Percentiles rank a stretch among this genome's conserved stretches.
These are phyloP conservation scores for Backusella morwellensis DNA, from an alignment of 192 early-diverging fungal species.

Conservation along the genomic window DNA sequence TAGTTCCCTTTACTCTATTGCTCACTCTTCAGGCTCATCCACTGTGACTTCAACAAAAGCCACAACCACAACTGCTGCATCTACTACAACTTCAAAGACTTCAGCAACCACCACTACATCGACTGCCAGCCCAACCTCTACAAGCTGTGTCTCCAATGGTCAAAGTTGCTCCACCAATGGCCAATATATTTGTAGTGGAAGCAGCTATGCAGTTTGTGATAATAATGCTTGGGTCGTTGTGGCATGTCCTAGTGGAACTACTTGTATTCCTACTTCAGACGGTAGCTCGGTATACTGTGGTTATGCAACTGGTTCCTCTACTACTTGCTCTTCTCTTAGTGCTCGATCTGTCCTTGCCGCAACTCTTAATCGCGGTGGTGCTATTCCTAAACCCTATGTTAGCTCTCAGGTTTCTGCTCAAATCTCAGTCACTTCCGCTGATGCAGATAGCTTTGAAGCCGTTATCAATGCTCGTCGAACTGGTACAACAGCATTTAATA, in stretches of 20 bases:
- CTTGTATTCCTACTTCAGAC: constrained; percentile 43
- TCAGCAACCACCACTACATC: not conserved
- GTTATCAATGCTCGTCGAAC: constrained; percentile 26
- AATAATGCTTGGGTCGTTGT: constrained; percentile 41
- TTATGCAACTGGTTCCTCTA: not conserved
- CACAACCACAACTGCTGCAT: not conserved
- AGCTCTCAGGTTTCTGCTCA: constrained; percentile 14
- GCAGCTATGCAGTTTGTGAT: constrained; percentile 43
- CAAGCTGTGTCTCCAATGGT: constrained; percentile 29
- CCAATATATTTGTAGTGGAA: constrained; percentile 44
- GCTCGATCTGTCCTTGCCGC: not conserved
- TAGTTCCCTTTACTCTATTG: constrained; percentile 8
- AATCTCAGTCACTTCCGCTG: constrained; percentile 2
- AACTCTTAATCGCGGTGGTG: not conserved
- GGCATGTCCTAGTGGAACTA: constrained; percentile 42
- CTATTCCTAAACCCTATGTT: constrained; percentile 17
- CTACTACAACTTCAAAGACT: not conserved
- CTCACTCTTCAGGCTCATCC: constrained; percentile 11
- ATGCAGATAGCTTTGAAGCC: not conserved
- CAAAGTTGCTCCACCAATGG: constrained; percentile 34
- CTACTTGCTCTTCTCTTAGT: not conserved
- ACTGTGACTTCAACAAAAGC: not conserved
- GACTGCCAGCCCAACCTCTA: not conserved
- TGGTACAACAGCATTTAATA: constrained; percentile 2
- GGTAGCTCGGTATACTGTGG: constrained; percentile 39